Base-by-base conservation (phyloP, 148 eudicot genomes). In the Suaeda aralocaspica region DNA sequence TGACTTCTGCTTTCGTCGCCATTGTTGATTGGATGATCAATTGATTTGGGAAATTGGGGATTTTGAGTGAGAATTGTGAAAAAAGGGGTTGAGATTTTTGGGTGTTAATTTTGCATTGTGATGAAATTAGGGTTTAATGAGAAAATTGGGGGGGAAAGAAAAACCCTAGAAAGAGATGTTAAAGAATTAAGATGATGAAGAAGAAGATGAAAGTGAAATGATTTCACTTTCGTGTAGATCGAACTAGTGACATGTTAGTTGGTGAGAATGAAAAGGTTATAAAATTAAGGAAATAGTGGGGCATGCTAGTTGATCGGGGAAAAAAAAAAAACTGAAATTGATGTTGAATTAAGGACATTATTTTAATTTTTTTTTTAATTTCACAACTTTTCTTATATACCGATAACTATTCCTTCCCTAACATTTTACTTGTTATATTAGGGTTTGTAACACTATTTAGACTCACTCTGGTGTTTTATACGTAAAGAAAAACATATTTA, bases 1-100 rank as follows among this genome's bases (percentile, higher is more conserved):
- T 29, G 67, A 70, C 55, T 52, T 78, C 83, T 59, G 58, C 44
- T 60, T 75, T 76, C 64, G 45, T 34, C 55, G 56, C 77, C 77
- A 80, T 83, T 73, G 79, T 50, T 65, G 50, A 15, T 25, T 9
- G 48, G 22, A 60, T 60, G 26, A 18, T 50, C 9, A 34, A 2
- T 42, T 25, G 36, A 42, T 66, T 41, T 66, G 55, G 41, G 56
- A 6, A 46, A 28, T 26, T 25, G 53, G 7, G 21, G 25, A 22
- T 34, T 33, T 1, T 49, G n/a, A 45, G 12, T 53, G 2, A 6
- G 18, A 1, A 59, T 2, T 18, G 18, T 15, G 2, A 18, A 30
- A 16, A 16, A 59, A 30, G 41, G 24, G 41, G 41, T 30, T 59
- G 22, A 59, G 16, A 26, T 28, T 29, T 30, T 30, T 3, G 15